phyloP scores from a whole-genome alignment of 257 asterid species.

The Nicotiana obtusifolia region DNA sequence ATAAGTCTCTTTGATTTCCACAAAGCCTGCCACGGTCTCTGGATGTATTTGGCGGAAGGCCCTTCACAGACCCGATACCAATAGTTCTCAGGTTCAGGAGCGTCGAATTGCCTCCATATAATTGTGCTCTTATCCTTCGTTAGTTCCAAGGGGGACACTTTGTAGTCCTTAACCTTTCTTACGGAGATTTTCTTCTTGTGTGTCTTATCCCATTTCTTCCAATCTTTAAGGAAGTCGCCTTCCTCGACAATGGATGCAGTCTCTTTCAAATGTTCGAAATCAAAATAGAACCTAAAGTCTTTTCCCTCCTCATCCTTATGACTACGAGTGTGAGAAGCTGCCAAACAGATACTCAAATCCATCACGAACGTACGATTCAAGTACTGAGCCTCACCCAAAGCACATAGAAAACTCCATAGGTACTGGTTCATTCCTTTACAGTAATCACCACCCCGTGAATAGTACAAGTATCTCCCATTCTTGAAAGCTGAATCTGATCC shows the following conservation, averaged over 20 bases:
- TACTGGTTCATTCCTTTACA: slow-evolving; percentile 96
- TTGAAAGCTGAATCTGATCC: slow-evolving; percentile 65
- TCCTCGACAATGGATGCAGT: slow-evolving; percentile 65
- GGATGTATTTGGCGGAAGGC: slow-evolving; percentile 61
- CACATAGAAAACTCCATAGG: slow-evolving; percentile 94
- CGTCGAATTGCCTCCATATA: slow-evolving; percentile 70
- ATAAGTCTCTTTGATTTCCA: slow-evolving; percentile 93
- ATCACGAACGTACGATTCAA: slow-evolving; percentile 87
- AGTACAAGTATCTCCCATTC: slow-evolving; percentile 81
- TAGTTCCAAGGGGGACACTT: slow-evolving; percentile 67
- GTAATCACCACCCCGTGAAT: slow-evolving; percentile 89
- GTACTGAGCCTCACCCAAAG: slow-evolving; percentile 83
- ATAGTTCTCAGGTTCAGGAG: slow-evolving; percentile 81
- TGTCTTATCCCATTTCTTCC: slow-evolving; percentile 75
- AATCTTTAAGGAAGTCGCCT: slow-evolving; percentile 62
- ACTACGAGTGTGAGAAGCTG: slow-evolving; percentile 65
- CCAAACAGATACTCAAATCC: slow-evolving; percentile 80
- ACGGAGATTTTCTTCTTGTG: slow-evolving; percentile 56
- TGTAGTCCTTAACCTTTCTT: slow-evolving; percentile 54
- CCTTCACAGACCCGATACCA: slow-evolving; percentile 98
- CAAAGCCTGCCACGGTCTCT: slow-evolving; percentile 78
- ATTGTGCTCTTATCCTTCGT: slow-evolving; percentile 71
- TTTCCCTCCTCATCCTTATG: slow-evolving; percentile 78
- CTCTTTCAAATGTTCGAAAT: slow-evolving; percentile 91
- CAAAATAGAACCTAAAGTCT: slow-evolving; percentile 88